These are phyloP conservation scores for Hippophae gyantsensis DNA, from an alignment of 306 rosid species.

Conservation along the genomic window DNA sequence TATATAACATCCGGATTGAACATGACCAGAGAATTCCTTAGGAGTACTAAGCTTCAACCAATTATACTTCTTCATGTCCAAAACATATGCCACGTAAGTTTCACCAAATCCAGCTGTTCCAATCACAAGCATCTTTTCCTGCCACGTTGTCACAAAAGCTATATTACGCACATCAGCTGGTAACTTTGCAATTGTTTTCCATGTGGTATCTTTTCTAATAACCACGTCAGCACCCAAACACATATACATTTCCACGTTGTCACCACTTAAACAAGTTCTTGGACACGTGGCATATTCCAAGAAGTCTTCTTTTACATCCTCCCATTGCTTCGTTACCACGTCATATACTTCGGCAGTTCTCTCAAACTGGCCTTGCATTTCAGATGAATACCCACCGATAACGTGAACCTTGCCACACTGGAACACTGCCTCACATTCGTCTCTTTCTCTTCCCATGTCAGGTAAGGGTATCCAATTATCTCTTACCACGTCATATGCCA, in stretches of 20 bases:
- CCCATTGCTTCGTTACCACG: constrained; percentile 41
- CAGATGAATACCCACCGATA: constrained; percentile 58
- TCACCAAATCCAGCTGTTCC: constrained; percentile 45
- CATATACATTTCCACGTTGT: constrained; percentile 18
- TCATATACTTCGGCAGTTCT: constrained; percentile 44
- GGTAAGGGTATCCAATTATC: constrained; percentile 43
- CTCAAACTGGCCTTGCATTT: constrained; percentile 57
- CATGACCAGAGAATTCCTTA: constrained; percentile 33
- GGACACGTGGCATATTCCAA: constrained; percentile 43
- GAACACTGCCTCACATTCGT: constrained; percentile 54
- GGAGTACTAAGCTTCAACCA: constrained; percentile 41
- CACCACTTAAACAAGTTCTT: constrained; percentile 26
- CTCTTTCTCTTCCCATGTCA: constrained; percentile 54
- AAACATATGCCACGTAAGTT: constrained; percentile 24
- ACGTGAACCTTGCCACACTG: constrained; percentile 21
- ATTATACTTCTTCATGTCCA: constrained; percentile 15
- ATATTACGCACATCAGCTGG: constrained; percentile 36
- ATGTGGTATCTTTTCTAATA: constrained; percentile 7
- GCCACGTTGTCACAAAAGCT: constrained; percentile 29
- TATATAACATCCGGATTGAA: constrained; percentile 51
- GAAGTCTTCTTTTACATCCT: constrained; percentile 18
- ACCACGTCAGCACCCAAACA: constrained; percentile 27
- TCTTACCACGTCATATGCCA: constrained; percentile 38
- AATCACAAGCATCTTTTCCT: constrained; percentile 26
- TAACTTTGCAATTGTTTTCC: constrained; percentile 31